phyloP scores from a whole-genome alignment of 1,284 basidiomycete genomes.

The Apiotrichum gracile region DNA sequence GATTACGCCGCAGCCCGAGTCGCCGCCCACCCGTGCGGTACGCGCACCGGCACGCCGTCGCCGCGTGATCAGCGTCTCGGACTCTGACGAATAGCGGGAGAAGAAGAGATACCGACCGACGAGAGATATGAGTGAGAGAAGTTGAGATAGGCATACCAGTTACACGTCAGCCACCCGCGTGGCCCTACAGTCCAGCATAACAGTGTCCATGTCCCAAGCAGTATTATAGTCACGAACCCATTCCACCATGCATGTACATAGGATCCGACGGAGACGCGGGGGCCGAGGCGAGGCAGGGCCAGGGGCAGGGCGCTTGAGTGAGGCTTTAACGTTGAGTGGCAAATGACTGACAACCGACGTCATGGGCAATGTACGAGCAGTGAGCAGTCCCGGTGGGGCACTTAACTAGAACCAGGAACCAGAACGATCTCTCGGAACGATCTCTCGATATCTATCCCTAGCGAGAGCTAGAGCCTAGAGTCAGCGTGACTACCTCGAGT shows the following conservation, averaged over 20 bases:
- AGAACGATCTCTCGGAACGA: too few species aligned
- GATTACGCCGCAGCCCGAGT: too few species aligned
- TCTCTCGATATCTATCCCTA: too few species aligned
- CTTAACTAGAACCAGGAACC: too few species aligned
- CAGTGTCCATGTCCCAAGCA: background rate
- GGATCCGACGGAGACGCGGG: background rate
- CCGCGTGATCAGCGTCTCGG: background rate
- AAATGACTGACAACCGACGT: too few species aligned
- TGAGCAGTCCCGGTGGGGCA: too few species aligned
- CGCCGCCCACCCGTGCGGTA: background rate
- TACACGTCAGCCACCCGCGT: too few species aligned
- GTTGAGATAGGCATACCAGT: background rate
- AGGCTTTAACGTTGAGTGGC: too few species aligned
- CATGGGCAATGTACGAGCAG: too few species aligned
- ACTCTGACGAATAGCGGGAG: background rate
- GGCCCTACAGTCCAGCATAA: background rate
- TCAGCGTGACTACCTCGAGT: too few species aligned
- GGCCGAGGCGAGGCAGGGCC: background rate
- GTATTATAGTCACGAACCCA: background rate
- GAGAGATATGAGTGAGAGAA: background rate
- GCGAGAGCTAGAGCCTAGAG: too few species aligned
- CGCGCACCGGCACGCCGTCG: background rate
- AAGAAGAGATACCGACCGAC: background rate
- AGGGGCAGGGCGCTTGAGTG: too few species aligned
- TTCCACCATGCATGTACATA: background rate